phyloP scores from a whole-genome alignment of 1,139 yeast genomes.

The Candida dubliniensis region DNA sequence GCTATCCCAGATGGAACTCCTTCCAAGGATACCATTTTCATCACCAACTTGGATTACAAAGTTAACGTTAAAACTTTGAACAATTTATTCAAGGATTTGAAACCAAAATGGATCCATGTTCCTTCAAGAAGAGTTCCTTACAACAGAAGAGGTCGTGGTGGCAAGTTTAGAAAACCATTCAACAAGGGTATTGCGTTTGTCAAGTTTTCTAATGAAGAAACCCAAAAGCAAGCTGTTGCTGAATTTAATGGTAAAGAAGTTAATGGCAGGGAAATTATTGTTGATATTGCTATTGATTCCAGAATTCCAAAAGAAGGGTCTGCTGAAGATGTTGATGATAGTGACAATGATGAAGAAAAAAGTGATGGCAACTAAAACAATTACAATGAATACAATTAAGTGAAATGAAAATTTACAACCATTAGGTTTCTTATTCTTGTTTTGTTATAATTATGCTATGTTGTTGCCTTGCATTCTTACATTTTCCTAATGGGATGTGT shows the following conservation, averaged over 20 bases:
- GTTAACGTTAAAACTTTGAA: constrained; percentile 46
- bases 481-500: no score
- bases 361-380: constrained; percentile 1
- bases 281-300: constrained; percentile 58
- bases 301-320: constrained; percentile 27
- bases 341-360: constrained; percentile 7
- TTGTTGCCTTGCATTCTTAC: no score
- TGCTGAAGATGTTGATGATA: constrained; percentile 7
- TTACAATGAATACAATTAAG: not conserved
- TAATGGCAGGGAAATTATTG: constrained; percentile 54
- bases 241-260: constrained; percentile 53
- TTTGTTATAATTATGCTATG: no score
- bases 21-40: constrained; percentile 55
- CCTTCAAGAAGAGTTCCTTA: constrained; percentile 51
- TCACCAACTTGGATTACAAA: constrained; percentile 56
- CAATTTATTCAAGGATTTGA: constrained; percentile 45
- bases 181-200: constrained; percentile 68
- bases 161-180: constrained; percentile 33
- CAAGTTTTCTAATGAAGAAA: constrained; percentile 48
- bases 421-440: no score
- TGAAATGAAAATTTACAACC: no score
- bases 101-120: constrained; percentile 57
- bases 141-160: constrained; percentile 35
- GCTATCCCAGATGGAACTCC: constrained; percentile 51
- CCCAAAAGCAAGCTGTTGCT: constrained; percentile 49